phyloP scores from a whole-genome alignment of 805 yeast species.

The Vanderwaltozyma verrucispora region DNA sequence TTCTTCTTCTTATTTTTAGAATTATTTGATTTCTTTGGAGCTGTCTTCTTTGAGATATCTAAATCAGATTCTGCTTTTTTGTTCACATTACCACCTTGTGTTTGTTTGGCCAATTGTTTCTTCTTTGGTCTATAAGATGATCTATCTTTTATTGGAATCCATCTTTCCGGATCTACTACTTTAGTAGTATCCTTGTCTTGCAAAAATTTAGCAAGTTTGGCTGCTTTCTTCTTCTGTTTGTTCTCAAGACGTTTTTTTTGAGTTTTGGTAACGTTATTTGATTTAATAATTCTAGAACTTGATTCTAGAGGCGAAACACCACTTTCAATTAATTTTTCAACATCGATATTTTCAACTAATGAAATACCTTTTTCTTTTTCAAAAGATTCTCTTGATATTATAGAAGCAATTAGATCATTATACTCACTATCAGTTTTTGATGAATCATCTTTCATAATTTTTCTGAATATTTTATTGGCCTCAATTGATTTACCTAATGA shows the following conservation, averaged over 20 bases:
- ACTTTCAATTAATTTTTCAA: conserved; percentile 10
- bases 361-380: conserved; percentile 8
- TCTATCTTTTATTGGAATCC: conserved; percentile 86
- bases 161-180: conserved; percentile 62
- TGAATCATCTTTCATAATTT: conserved; percentile 3
- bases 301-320: conserved; percentile 12
- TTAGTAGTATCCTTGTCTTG: conserved; percentile 25
- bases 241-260: conserved; percentile 25
- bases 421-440: conserved; percentile 1
- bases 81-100: conserved; percentile 55
- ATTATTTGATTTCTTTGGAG: conserved; percentile 5
- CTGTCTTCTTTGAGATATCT: conserved; percentile 21
- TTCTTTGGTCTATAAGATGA: conserved; percentile 72
- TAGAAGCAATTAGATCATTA: conserved; percentile 8
- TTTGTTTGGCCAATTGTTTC: conserved; percentile 37
- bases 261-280: conserved; percentile 5
- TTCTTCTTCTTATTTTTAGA: conserved; percentile 16
- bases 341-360: conserved; percentile 17
- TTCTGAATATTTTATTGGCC: conserved; percentile 11
- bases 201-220: conserved; percentile 16
- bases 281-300: neutral
- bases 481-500: conserved; percentile 10
- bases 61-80: conserved; percentile 25
- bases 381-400: conserved; percentile 3
- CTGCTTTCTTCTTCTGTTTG: conserved; percentile 12